Percentiles rank a stretch among this genome's conserved stretches.
Evolutionary conservation across 2,329 filamentous ascomycete genomes (phyloP).

Genomic region (Purpureocillium lavendulum): DNA sequence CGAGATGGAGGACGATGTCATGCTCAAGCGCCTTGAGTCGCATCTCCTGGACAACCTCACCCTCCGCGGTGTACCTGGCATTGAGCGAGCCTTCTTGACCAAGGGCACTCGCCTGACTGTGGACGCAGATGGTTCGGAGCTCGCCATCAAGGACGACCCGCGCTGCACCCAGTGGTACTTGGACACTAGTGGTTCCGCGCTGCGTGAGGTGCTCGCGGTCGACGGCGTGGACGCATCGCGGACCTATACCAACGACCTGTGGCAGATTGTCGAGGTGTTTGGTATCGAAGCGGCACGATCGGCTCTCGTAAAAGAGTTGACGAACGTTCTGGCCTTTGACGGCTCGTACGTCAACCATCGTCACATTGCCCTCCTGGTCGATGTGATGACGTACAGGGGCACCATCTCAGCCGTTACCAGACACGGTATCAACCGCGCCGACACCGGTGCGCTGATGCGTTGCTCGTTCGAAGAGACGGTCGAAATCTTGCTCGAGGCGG

Average conservation of each 20-base stretch:
- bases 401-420: slow-evolving; percentile 93
- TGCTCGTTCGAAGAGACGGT: slow-evolving; percentile 99
- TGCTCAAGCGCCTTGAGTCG: slow-evolving; percentile 84
- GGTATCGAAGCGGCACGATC: slow-evolving; percentile 92
- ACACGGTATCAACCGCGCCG: slow-evolving; percentile 96
- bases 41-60: slow-evolving; percentile 88
- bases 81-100: slow-evolving; percentile 90
- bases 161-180: slow-evolving; percentile 89
- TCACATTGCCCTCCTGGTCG: slow-evolving; percentile 87
- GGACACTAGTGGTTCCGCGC: slow-evolving; percentile 83
- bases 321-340: slow-evolving; percentile 90
- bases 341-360: slow-evolving; percentile 99
- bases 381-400: slow-evolving; percentile 96
- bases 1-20: slow-evolving; percentile 74
- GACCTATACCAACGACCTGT: slow-evolving; percentile 92
- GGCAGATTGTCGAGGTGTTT: slow-evolving; percentile 88
- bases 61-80: slow-evolving; percentile 79
- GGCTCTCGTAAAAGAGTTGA: slow-evolving; percentile 80
- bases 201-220: slow-evolving; percentile 76
- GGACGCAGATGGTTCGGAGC: slow-evolving; percentile 61
- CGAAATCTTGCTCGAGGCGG: slow-evolving; percentile 93
- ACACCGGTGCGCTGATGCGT: slow-evolving; percentile 96
- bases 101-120: slow-evolving; percentile 64
- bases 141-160: slow-evolving; percentile 64
- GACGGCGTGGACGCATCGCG: slow-evolving; percentile 79